phyloP scores from a whole-genome alignment of 495 filamentous ascomycete species.

The Glonium stellatum region DNA sequence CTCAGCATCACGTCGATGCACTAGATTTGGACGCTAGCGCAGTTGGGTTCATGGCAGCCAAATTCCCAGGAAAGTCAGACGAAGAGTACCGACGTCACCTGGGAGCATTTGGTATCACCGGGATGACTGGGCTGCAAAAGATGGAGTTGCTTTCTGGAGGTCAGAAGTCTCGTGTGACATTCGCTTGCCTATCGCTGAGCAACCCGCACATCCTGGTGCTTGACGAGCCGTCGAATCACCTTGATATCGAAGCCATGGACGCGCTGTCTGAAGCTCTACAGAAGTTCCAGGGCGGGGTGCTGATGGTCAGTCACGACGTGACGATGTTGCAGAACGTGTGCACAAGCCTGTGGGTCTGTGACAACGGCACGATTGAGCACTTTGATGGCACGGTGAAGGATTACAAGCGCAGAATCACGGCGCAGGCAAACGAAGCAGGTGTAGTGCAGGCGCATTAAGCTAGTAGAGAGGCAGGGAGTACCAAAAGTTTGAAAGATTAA shows the following conservation, averaged over 20 bases:
- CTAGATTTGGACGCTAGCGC: slow-evolving; percentile 81
- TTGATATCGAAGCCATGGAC: slow-evolving; percentile 99
- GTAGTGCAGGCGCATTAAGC: slow-evolving; percentile 59
- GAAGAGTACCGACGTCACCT: slow-evolving; percentile 96
- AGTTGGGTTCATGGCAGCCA: slow-evolving; percentile 91
- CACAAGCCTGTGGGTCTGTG: slow-evolving; percentile 91
- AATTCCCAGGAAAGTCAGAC: slow-evolving; percentile 81
- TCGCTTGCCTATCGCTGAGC: slow-evolving; percentile 83
- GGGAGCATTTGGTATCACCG: slow-evolving; percentile 96
- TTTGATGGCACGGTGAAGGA: slow-evolving; percentile 92
- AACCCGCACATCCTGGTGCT: slow-evolving; percentile 97
- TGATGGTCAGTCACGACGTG: slow-evolving; percentile 99
- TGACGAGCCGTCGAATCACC: slow-evolving; percentile 95
- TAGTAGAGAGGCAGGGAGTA: slow-evolving; percentile 6
- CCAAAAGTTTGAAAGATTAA: too few relatives aligned
- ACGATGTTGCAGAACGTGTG: slow-evolving; percentile 98
- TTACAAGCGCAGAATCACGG: slow-evolving; percentile 93
- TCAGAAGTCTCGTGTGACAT: slow-evolving; percentile 97
- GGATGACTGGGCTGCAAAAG: slow-evolving; percentile 92
- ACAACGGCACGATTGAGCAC: slow-evolving; percentile 90
- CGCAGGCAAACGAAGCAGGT: slow-evolving; percentile 80
- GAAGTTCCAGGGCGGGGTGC: slow-evolving; percentile 84
- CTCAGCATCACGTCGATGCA: slow-evolving; percentile 97
- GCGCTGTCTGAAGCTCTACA: slow-evolving; percentile 75
- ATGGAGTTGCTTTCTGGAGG: slow-evolving; percentile 93